Evolutionary conservation across 2,329 filamentous ascomycete species (phyloP), one percentile per base, ranked within the genome.

Genomic region (Fusarium citri): DNA sequence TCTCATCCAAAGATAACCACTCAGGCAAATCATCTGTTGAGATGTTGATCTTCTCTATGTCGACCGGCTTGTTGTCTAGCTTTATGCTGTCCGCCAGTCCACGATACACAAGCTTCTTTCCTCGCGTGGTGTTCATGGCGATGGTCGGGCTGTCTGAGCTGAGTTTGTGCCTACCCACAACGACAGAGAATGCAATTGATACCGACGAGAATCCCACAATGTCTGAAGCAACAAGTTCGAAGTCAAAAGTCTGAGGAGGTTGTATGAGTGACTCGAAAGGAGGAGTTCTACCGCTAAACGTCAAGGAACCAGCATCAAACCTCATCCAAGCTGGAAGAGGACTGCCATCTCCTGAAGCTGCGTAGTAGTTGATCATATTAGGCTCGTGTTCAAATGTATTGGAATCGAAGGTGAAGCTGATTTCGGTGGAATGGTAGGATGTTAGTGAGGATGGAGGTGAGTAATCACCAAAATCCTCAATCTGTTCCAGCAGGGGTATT

Each of bases 251-350:
- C 75, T 97, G 91, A 6, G 93, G 91, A 10, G 89, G 89, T 31
- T 90, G 87, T 37, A 89, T 80, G 12, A 91, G 82, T 28, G 88
- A 88, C 61, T 87, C 86, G 48, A 89, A 83, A 1, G 89, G 81
- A 2, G 93, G 94, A 3, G 91, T 91, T 34, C 81, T 87, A 25
- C 94, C 94, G 2, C 86, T 87, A 73, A 97, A 97, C 1, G 84
- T 85, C 41, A 97, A 81, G 1, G 80, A 83, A 3, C 77, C 77
- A 2, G 86, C 76, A 71, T 96, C 87, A 74, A 97, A 97, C n/a
- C 82, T 82, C 46, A 97, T 83, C 94, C 94, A 97, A 1, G 93
- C 90, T 22, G 94, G 94, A 37, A 97, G 82, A 37, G 94, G 94
- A n/a, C 92, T 92, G 74, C 92, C 92, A 74, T 95, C 87, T 8